Evolutionary conservation across 1,284 basidiomycete species (phyloP).

Genomic region (Inonotus hispidus): DNA sequence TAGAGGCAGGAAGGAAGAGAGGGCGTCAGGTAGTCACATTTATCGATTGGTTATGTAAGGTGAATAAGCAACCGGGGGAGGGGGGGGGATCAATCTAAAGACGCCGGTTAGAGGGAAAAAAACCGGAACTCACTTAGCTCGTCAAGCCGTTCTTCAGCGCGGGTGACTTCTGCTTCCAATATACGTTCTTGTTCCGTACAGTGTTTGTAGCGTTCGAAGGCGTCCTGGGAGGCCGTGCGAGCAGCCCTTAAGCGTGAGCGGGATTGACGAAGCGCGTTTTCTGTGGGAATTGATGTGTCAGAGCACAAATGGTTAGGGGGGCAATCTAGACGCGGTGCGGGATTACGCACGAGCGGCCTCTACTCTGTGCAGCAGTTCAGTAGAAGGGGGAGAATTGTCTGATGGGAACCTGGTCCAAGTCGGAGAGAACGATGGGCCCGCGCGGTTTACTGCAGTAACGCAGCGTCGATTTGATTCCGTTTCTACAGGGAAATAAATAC

Average conservation of each 20-base stretch:
- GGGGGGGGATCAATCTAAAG: no score
- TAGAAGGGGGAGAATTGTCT: background rate
- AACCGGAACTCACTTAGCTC: constrained; percentile 49
- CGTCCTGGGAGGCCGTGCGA: constrained; percentile 65
- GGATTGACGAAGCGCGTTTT: constrained; percentile 31
- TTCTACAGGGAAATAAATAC: background rate
- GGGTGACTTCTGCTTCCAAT: constrained; percentile 54
- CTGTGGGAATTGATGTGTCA: constrained; percentile 9
- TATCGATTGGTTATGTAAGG: constrained; percentile 10
- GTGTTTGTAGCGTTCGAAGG: constrained; percentile 61
- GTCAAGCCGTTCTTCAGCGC: constrained; percentile 65
- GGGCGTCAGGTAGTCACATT: background rate
- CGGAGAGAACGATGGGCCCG: constrained; percentile 1
- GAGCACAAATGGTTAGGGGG: background rate
- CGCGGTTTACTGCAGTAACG: background rate
- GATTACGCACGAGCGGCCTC: constrained; percentile 12
- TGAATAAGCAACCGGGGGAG: background rate
- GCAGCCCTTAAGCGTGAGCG: constrained; percentile 42
- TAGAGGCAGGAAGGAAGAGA: background rate
- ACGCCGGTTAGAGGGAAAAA: background rate
- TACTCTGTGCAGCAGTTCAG: constrained; percentile 5
- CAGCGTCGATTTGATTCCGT: background rate
- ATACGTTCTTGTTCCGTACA: constrained; percentile 62
- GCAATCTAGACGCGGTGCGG: background rate
- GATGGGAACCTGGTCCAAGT: constrained; percentile 6